Base-by-base conservation (phyloP, 2,329 filamentous ascomycete genomes). In the Madurella fahalii region DNA sequence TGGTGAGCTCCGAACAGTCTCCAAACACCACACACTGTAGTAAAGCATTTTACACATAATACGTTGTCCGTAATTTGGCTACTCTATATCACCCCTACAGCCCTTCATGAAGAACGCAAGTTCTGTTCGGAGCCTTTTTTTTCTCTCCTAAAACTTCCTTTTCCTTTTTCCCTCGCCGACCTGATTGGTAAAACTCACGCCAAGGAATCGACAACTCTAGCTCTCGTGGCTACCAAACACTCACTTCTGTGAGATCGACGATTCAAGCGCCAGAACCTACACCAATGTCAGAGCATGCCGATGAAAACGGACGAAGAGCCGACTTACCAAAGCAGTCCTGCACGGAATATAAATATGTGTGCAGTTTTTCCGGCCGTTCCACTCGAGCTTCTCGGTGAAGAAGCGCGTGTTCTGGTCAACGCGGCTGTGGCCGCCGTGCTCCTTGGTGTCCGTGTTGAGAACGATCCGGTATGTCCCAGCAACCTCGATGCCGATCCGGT, bases 351-450 rank as follows among this genome's bases (percentile, higher is more conserved):
- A 99, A 50, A 96, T 82, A 69, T 97, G 94, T 46, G 90, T 83
- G 76, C 90, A 96, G 72, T 97, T 97, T 75, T 82, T 87, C 58
- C 94, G 79, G 13, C 82, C 83, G 68, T 97, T 97, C 94, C 94
- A 97, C 58, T 82, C 80, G 75, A 96, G 83, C 13, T 90, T 83
- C 5, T 90, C 95, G 0, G 94, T 97, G 70, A 96, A 96, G 77
- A 94, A 97, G 34, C 90, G 79, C 2, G 90, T 94, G n/a, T 74
- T 80, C 61, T 89, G 84, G 53, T 90, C 85, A 49, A 96, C 82
- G 31, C 92, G 83, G 31, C 81, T 83, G 61, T 90, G 83, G 0
- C 94, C 94, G 30, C 94, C 94, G 64, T 90, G 89, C 1, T 83
- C 82, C 64, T 83, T 79, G 47, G 80, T 77, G 69, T 99, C 94